Conservation (phyloP, 73 alveolate species). For the Uronychia binucleata region DNA sequence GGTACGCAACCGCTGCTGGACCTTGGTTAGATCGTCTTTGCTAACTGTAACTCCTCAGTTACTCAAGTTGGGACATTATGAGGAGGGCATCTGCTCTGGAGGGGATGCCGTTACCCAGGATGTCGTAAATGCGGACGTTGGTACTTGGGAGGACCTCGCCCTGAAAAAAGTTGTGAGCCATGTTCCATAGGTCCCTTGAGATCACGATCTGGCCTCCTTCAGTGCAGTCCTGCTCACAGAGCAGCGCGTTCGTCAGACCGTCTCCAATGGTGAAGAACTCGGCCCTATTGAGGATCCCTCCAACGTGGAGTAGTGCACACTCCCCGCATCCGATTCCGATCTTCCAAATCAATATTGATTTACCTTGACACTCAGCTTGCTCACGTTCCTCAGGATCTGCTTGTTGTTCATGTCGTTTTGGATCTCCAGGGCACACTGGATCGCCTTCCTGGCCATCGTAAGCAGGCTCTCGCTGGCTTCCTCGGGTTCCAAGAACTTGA, state of each 20-base stretch:
- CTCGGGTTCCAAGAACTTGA: constrained; percentile 5
- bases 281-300: constrained; percentile 95
- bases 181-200: constrained; percentile 79
- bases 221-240: constrained; percentile 89
- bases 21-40: constrained; percentile 51
- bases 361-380: constrained; percentile 55
- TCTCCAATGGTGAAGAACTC: constrained; percentile 95
- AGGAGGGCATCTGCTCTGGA: constrained; percentile 94
- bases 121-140: constrained; percentile 48
- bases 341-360: constrained; percentile 28
- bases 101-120: constrained; percentile 62
- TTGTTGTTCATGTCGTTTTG: constrained; percentile 86
- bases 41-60: constrained; percentile 48
- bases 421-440: constrained; percentile 90
- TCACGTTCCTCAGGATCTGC: constrained; percentile 81
- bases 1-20: constrained; percentile 69
- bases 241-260: constrained; percentile 92
- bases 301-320: constrained; percentile 91
- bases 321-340: constrained; percentile 96
- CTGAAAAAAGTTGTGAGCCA: constrained; percentile 72
- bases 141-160: constrained; percentile 43
- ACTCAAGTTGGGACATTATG: constrained; percentile 67
- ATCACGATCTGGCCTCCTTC: constrained; percentile 93
- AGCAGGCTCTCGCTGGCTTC: constrained; percentile 19
- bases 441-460: constrained; percentile 67